Evolutionary conservation across 805 yeast species (phyloP), one percentile per base, ranked within the genome.

Genomic region (Yarrowia phangngaensis): DNA sequence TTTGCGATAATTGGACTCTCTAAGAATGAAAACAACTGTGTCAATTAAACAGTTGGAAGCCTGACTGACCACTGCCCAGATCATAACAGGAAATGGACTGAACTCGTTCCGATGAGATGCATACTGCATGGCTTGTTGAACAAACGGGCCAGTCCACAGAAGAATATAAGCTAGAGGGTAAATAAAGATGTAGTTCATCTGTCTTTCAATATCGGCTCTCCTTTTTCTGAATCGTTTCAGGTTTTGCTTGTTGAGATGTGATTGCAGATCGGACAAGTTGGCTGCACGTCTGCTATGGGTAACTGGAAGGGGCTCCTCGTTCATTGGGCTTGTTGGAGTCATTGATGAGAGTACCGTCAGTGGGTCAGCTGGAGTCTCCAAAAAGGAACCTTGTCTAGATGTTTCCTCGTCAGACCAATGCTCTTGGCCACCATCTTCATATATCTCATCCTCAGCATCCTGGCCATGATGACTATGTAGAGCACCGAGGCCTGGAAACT

Each of bases 131-230:
- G 78, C 70, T 57, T 82, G 84, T 26, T 77, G 70, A 4, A 81
- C 73, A 53, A 85, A 75, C 2, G 96, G 96, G 55, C 84, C 80
- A 15, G 82, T 60, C 97, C 97, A 88, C 36, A 87, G 64, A 20
- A 83, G 70, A 51, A 86, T 71, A 63, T 86, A 88, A 2, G 95
- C 82, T 31, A 82, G 67, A 3, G 97, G 97, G 61, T 88, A 88
- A 35, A 88, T 71, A 64, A 88, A 86, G 38, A 88, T 81, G 23
- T 82, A 72, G 58, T 79, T 79, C 74, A 85, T 79, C 65, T 88
- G 95, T 51, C 79, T 78, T 60, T 82, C 79, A 43, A 88, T 84
- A 53, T 75, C 73, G 20, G 73, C 65, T 55, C 87, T 79, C 14
- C 92, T 70, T 28, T 72, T 67, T 52, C 81, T 74, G 62, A 86